Conservation (phyloP, 345 rosid species). For the Bruguiera parviflora region DNA sequence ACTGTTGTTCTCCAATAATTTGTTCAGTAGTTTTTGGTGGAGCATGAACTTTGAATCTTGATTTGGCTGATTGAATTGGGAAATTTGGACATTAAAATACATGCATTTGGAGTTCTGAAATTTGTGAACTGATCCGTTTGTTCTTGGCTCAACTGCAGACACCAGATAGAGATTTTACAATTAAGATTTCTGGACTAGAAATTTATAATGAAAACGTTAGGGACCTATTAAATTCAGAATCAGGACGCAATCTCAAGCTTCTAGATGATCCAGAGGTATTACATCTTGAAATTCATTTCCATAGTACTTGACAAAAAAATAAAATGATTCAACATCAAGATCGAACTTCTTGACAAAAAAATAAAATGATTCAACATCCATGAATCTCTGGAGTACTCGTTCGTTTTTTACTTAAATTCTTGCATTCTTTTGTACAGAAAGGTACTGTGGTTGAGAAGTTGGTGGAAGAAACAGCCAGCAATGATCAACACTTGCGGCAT, state of each 20-base stretch:
- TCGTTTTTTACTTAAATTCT: constrained; percentile 1
- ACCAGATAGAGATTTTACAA: constrained; percentile 91
- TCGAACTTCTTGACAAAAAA: neutral
- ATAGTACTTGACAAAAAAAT: too few relatives aligned
- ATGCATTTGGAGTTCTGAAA: neutral
- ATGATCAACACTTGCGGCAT: constrained; percentile 75
- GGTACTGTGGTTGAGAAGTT: constrained; percentile 97
- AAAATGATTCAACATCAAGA: neutral
- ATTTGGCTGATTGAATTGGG: neutral
- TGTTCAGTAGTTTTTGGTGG: neutral
- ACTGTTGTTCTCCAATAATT: neutral
- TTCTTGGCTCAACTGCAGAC: constrained; percentile 49
- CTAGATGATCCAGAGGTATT: constrained; percentile 98
- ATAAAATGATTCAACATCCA: neutral
- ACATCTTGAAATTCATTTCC: constrained; percentile 5
- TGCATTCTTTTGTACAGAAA: constrained; percentile 53
- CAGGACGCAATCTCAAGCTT: constrained; percentile 91
- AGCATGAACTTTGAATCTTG: neutral
- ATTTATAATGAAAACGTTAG: constrained; percentile 94
- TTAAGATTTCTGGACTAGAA: constrained; percentile 93
- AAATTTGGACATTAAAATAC: neutral
- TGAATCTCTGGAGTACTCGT: neutral
- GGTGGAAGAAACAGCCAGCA: constrained; percentile 80
- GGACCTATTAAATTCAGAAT: constrained; percentile 88
- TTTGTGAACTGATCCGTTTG: constrained; percentile 7